A percentile compares a stretch with the other conserved stretches of the same genome.
Evolutionary conservation across 2,329 filamentous ascomycete species (phyloP).

Genomic region (Apiospora sp.): DNA sequence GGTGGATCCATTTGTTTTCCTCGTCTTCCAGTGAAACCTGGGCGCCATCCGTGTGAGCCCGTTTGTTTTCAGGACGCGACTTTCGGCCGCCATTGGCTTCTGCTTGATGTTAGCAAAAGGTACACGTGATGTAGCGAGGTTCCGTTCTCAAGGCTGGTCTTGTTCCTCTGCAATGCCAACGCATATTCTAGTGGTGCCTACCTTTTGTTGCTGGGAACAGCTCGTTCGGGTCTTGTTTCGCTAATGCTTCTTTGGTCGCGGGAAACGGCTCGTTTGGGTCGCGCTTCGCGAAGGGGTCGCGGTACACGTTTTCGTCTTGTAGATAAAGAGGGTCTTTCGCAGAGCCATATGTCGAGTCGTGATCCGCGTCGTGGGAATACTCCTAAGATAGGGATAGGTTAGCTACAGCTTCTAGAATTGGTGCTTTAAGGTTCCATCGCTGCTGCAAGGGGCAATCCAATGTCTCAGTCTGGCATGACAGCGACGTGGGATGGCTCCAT

Average conservation of each 20-base stretch:
- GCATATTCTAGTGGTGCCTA: conserved; percentile 26
- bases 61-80: conserved; percentile 37
- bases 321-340: conserved; percentile 29
- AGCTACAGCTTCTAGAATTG: background rate
- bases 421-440: background rate
- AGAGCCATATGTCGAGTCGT: conserved; percentile 34
- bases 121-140: background rate
- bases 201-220: conserved; percentile 37
- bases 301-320: conserved; percentile 34
- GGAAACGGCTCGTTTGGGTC: conserved; percentile 36
- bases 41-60: conserved; percentile 40
- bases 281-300: conserved; percentile 33
- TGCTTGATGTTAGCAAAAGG: conserved; percentile 30
- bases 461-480: background rate
- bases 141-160: background rate
- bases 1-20: conserved; percentile 83
- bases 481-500: conserved; percentile 2
- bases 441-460: conserved; percentile 2
- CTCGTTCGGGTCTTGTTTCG: conserved; percentile 32
- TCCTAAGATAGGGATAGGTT: conserved; percentile 30
- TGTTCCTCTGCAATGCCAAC: background rate
- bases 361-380: conserved; percentile 36
- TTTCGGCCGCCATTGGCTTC: conserved; percentile 35
- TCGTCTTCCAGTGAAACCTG: conserved; percentile 51
- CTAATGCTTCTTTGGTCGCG: conserved; percentile 35